A percentile compares a stretch with the other conserved stretches of the same genome.
phyloP scores from a whole-genome alignment of 441 rosid species.

The Iberis amara region DNA sequence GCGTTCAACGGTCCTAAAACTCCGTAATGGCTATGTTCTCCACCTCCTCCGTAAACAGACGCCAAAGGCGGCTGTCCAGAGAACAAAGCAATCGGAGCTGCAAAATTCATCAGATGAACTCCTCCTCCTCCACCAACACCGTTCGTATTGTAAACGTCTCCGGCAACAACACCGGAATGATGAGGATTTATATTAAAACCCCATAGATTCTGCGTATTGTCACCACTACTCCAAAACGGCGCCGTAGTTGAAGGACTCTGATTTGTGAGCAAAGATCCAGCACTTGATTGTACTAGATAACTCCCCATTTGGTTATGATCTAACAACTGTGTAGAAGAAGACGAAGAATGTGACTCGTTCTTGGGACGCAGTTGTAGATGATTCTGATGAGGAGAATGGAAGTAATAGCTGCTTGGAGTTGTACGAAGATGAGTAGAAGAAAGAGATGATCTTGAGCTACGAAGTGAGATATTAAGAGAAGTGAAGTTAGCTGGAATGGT shows the following conservation, averaged over 20 bases:
- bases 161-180: slow-evolving; percentile 9
- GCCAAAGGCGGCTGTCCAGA: slow-evolving; percentile 66
- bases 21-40: slow-evolving; percentile 50
- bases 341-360: slow-evolving; percentile 30
- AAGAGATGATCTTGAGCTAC: slow-evolving; percentile 73
- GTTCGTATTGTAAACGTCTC: slow-evolving; percentile 22
- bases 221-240: slow-evolving; percentile 52
- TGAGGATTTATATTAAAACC: slow-evolving; percentile 32
- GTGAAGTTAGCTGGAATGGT: slow-evolving; percentile 85
- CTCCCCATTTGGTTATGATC: slow-evolving; percentile 43
- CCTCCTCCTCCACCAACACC: slow-evolving; percentile 5
- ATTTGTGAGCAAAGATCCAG: slow-evolving; percentile 50
- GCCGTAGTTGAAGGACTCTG: slow-evolving; percentile 55
- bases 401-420: slow-evolving; percentile 33
- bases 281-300: slow-evolving; percentile 53
- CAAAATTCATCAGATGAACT: slow-evolving; percentile 71
- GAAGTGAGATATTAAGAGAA: slow-evolving; percentile 76
- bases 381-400: slow-evolving; percentile 39
- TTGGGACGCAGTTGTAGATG: slow-evolving; percentile 27
- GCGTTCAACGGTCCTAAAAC: slow-evolving; percentile 59
- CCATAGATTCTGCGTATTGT: slow-evolving; percentile 30
- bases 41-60: slow-evolving; percentile 34
- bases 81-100: slow-evolving; percentile 57
- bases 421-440: slow-evolving; percentile 66
- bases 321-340: slow-evolving; percentile 17